These are phyloP conservation scores for Claviceps africana DNA, from an alignment of 2,329 filamentous ascomycete species.

Conservation along the genomic window DNA sequence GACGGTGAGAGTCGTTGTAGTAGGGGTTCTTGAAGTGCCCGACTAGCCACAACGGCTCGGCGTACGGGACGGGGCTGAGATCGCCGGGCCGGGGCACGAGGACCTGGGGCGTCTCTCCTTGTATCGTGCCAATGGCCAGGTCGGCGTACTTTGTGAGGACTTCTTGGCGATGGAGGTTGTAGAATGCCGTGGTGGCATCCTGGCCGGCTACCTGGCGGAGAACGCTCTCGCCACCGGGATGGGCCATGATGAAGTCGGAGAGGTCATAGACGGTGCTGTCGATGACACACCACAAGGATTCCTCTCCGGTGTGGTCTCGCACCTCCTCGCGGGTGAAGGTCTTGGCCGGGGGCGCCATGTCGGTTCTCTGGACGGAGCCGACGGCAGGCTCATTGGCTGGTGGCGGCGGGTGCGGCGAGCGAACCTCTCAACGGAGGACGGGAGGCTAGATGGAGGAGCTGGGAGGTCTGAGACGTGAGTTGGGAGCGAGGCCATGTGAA, in stretches of 20 bases:
- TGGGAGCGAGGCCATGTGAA: too few species aligned
- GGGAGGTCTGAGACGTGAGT: too few species aligned
- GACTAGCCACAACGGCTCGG: slow-evolving; percentile 70
- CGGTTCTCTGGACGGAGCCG: background rate
- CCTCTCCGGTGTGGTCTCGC: slow-evolving; percentile 59
- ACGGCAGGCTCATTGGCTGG: background rate
- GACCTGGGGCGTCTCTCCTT: slow-evolving; percentile 62
- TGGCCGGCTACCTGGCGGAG: slow-evolving; percentile 67
- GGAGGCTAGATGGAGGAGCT: background rate
- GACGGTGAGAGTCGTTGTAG: slow-evolving; percentile 60
- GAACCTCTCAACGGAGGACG: background rate
- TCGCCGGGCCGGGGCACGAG: slow-evolving; percentile 56
- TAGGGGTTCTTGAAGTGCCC: slow-evolving; percentile 67
- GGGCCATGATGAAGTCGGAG: slow-evolving; percentile 70
- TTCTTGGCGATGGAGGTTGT: slow-evolving; percentile 84
- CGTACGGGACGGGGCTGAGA: slow-evolving; percentile 66
- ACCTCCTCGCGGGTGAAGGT: slow-evolving; percentile 52
- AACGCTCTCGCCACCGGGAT: slow-evolving; percentile 70
- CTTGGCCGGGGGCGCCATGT: slow-evolving; percentile 27
- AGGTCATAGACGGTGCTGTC: slow-evolving; percentile 81
- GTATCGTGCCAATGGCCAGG: slow-evolving; percentile 61
- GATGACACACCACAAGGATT: slow-evolving; percentile 71
- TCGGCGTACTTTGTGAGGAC: slow-evolving; percentile 68
- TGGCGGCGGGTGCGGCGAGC: background rate
- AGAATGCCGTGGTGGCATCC: slow-evolving; percentile 73